Evolutionary conservation across 139 green algal species (phyloP).

Genomic region (Ulvella scutata): DNA sequence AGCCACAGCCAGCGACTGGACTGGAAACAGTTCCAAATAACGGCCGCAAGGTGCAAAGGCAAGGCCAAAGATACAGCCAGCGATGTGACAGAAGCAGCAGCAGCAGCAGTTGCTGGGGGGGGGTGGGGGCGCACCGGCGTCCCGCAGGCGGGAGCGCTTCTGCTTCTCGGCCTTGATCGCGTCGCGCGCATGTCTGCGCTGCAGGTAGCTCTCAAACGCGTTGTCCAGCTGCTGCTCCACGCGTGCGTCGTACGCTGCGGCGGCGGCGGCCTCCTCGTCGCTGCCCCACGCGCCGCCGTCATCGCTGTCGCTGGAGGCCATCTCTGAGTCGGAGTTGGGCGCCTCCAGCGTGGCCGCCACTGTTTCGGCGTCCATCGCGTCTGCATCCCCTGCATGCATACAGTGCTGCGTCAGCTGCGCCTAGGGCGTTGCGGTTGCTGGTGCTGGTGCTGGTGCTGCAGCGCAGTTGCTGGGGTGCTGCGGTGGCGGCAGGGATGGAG

Average conservation of each 20-base stretch:
- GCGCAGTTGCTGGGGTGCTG: too few relatives aligned
- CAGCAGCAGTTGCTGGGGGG: background rate
- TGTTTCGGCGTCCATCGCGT: background rate
- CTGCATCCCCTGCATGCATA: conserved; percentile 10
- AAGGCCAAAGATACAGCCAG: too few relatives aligned
- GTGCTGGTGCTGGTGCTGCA: too few relatives aligned
- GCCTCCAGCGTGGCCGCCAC: background rate
- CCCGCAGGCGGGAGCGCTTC: background rate
- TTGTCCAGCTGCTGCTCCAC: conserved; percentile 75
- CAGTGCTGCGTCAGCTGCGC: too few relatives aligned
- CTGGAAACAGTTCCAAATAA: too few relatives aligned
- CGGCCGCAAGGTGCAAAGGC: too few relatives aligned
- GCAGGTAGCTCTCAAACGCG: conserved; percentile 69
- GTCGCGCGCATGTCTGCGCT: conserved; percentile 32
- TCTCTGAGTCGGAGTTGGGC: background rate
- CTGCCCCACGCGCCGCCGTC: conserved; percentile 18
- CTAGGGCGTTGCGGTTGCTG: too few relatives aligned
- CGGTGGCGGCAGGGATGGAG: too few relatives aligned
- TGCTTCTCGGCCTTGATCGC: conserved; percentile 4
- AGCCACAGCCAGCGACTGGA: too few relatives aligned
- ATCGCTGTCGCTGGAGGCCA: background rate
- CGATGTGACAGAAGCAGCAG: too few relatives aligned
- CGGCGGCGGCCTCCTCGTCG: conserved; percentile 31
- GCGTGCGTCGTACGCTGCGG: conserved; percentile 47
- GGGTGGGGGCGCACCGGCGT: background rate